Percentiles rank a stretch among this genome's conserved stretches.
These are phyloP conservation scores for Beauveria varroae DNA, from an alignment of 2,329 filamentous ascomycete genomes.

Conservation along the genomic window DNA sequence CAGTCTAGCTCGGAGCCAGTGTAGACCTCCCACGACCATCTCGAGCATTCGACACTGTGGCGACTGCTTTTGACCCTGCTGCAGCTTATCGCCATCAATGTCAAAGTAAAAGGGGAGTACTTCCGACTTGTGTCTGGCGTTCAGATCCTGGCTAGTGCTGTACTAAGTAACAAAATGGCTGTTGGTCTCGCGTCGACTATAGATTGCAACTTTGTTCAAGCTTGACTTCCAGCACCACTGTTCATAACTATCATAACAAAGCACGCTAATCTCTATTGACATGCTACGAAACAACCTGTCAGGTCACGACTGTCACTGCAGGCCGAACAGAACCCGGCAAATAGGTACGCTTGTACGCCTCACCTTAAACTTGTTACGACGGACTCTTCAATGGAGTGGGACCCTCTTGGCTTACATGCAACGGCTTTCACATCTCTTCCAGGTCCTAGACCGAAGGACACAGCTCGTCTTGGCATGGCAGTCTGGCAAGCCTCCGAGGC, in stretches of 20 bases:
- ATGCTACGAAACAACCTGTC: no score
- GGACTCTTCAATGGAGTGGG: neutral
- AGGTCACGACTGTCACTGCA: neutral
- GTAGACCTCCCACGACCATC: neutral
- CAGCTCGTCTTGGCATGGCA: constrained; percentile 5
- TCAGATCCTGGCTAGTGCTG: no score
- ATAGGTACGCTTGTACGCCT: neutral
- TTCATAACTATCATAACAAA: no score
- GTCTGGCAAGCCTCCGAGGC: neutral
- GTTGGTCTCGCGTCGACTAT: no score
- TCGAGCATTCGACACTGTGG: neutral
- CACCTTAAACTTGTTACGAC: neutral
- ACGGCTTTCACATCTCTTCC: neutral
- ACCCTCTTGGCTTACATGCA: neutral
- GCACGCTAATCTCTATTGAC: neutral
- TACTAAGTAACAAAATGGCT: no score
- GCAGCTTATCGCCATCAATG: neutral
- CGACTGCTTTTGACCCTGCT: neutral
- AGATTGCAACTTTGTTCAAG: no score
- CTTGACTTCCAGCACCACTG: no score
- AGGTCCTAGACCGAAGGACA: constrained; percentile 3
- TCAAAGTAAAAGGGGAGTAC: neutral
- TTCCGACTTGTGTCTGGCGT: no score
- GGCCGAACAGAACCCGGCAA: neutral
- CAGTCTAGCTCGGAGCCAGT: neutral